Percentiles rank a stretch among this genome's conserved stretches.
phyloP scores from a whole-genome alignment of 2,329 filamentous ascomycete species.

The Rhynchosporium agropyri region DNA sequence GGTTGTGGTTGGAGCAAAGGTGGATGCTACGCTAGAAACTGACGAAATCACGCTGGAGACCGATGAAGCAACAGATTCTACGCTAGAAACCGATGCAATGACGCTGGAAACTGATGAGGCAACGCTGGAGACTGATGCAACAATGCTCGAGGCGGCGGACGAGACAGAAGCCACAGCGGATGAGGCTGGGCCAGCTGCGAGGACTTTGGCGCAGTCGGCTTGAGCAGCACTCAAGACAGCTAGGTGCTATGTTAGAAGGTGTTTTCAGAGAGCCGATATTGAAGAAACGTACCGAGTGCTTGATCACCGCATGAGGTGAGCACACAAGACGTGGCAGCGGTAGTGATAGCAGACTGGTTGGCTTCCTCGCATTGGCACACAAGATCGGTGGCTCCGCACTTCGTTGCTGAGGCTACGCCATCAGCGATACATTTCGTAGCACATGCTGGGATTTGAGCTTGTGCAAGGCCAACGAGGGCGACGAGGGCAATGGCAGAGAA shows the following conservation, averaged over 20 bases:
- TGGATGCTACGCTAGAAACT: not conserved
- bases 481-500: slow-evolving; percentile 29
- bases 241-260: slow-evolving; percentile 12
- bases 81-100: not conserved
- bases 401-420: slow-evolving; percentile 30
- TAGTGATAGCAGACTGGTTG: slow-evolving; percentile 31
- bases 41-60: not conserved
- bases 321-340: slow-evolving; percentile 33
- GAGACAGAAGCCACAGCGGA: not conserved
- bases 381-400: slow-evolving; percentile 29
- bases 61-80: not conserved
- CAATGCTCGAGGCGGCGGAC: not conserved
- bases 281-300: slow-evolving; percentile 26
- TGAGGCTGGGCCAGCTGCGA: slow-evolving; percentile 1
- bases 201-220: slow-evolving; percentile 18
- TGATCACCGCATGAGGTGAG: slow-evolving; percentile 26
- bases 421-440: slow-evolving; percentile 31
- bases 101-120: not conserved
- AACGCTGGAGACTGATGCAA: not conserved
- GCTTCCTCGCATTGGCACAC: slow-evolving; percentile 31
- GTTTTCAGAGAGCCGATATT: not conserved
- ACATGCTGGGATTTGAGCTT: slow-evolving; percentile 32
- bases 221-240: slow-evolving; percentile 24
- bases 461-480: slow-evolving; percentile 24
- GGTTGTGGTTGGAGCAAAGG: not conserved